These are phyloP conservation scores for Fusarium hainanense DNA, from an alignment of 2,329 filamentous ascomycete species.

Conservation along the genomic window DNA sequence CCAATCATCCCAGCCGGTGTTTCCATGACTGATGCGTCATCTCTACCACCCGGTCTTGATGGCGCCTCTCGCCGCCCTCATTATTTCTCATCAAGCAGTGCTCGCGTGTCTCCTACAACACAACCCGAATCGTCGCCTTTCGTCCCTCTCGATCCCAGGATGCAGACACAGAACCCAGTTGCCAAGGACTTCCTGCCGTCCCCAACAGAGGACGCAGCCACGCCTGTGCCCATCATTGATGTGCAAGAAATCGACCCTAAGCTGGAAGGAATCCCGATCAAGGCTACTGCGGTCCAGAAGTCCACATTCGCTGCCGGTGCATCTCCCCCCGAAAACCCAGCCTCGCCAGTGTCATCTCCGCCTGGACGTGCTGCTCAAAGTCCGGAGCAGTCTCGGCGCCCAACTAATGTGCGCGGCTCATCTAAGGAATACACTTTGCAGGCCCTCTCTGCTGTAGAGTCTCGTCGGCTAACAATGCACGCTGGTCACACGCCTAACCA, in stretches of 20 bases:
- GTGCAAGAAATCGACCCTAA: conserved; percentile 68
- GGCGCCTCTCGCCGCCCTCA: conserved; percentile 52
- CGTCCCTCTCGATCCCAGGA: conserved; percentile 58
- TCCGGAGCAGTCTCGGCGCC: conserved; percentile 25
- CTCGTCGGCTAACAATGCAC: conserved; percentile 67
- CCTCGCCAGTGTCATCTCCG: conserved; percentile 48
- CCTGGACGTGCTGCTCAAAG: conserved; percentile 37
- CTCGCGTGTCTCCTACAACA: conserved; percentile 50
- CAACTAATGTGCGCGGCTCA: conserved; percentile 35
- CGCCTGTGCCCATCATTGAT: conserved; percentile 63
- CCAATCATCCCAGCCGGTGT: conserved; percentile 29
- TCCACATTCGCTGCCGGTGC: conserved; percentile 60
- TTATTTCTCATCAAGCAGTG: conserved; percentile 47
- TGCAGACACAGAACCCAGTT: conserved; percentile 54
- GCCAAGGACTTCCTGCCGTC: conserved; percentile 52
- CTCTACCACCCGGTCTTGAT: conserved; percentile 50
- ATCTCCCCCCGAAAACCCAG: conserved; percentile 44
- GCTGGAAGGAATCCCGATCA: conserved; percentile 69
- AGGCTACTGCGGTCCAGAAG: conserved; percentile 63
- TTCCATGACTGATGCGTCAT: conserved; percentile 39
- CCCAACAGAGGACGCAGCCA: conserved; percentile 47
- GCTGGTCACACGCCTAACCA: conserved; percentile 73
- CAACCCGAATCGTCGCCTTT: conserved; percentile 53
- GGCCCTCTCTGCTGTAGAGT: conserved; percentile 60
- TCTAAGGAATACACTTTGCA: conserved; percentile 59